Percentiles rank a stretch among this genome's conserved stretches.
phyloP scores from a whole-genome alignment of 371 early-diverging fungal genomes.

The Mucor saturninus region DNA sequence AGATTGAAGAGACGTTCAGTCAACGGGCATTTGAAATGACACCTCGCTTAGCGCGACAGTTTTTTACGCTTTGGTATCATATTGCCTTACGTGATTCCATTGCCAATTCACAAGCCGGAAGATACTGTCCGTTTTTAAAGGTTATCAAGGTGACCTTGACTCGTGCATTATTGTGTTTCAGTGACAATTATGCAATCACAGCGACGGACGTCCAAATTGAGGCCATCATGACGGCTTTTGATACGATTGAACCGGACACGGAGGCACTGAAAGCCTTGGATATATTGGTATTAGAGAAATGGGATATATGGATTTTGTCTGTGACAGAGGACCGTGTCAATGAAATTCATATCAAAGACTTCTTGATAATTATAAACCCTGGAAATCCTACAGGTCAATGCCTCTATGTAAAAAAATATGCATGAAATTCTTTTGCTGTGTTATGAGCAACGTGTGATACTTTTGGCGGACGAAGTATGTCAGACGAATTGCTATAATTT shows the following conservation, averaged over 20 bases:
- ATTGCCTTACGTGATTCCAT: constrained; percentile 37
- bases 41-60: constrained; percentile 3
- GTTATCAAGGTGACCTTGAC: constrained; percentile 28
- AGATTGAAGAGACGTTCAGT: constrained; percentile 5
- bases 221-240: constrained; percentile 22
- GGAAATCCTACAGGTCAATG: constrained; percentile 96
- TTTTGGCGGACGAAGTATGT: constrained; percentile 97
- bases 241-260: constrained; percentile 18
- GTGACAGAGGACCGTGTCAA: background rate
- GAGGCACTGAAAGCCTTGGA: constrained; percentile 3
- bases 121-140: constrained; percentile 28
- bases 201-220: constrained; percentile 20
- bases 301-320: constrained; percentile 45
- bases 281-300: constrained; percentile 13
- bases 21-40: background rate
- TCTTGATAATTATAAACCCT: constrained; percentile 91
- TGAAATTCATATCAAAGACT: too few species aligned
- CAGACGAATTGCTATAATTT: constrained; percentile 90
- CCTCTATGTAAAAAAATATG: constrained; percentile 75
- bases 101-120: constrained; percentile 42
- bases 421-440: constrained; percentile 82
- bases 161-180: constrained; percentile 20
- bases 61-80: constrained; percentile 38
- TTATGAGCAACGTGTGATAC: constrained; percentile 71
- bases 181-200: constrained; percentile 9